Base-by-base conservation (phyloP, 805 yeast species). In the Saitoella complicata region DNA sequence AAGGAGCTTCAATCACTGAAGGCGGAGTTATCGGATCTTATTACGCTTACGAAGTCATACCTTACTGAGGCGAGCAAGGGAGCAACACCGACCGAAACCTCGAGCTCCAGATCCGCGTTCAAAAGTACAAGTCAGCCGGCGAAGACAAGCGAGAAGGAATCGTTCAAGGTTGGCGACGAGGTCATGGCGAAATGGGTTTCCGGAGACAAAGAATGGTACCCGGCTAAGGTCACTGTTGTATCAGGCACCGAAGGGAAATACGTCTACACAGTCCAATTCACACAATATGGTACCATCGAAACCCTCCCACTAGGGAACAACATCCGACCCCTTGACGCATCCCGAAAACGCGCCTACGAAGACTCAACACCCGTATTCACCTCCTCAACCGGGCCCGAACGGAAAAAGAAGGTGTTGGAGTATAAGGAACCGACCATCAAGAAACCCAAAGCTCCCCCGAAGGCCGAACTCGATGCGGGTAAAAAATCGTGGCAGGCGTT, bases 401-500 rank as follows among this genome's bases (percentile, higher is more conserved):
- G 30, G 34, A 32, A 35, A 13, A 37, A 42, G 38, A 32, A 21
- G 31, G 39, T 31, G 4, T 2, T 21, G 4, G 21, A 21, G 21
- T 21, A 21, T 21, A 21, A 21, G 21, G 21, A 21, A 21, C 21
- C 21, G 21, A 21, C 21, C 21, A 21, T 21, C 21, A 21, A 21
- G 21, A 21, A 21, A 21, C 21, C 21, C 21, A 21, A 21, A 21
- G 21, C 21, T 4, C 21, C 21, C 21, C 21, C 21, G 21, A 21
- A 21, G 21, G 21, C 21, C 4, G 21, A 21, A 29, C 47, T 56
- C 39, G 56, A 53, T 9, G 40, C 44, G 8, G 44, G 52, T 37
- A 51, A 58, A 45, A 44, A 40, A 5, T 56, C 53, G 40, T 58
- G 62, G 62, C 58, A 58, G 41, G 38, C 46, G 43, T 58, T 58